These are phyloP conservation scores for Camellia japonica DNA, from an alignment of 148 eudicot genomes.

Conservation along the genomic window DNA sequence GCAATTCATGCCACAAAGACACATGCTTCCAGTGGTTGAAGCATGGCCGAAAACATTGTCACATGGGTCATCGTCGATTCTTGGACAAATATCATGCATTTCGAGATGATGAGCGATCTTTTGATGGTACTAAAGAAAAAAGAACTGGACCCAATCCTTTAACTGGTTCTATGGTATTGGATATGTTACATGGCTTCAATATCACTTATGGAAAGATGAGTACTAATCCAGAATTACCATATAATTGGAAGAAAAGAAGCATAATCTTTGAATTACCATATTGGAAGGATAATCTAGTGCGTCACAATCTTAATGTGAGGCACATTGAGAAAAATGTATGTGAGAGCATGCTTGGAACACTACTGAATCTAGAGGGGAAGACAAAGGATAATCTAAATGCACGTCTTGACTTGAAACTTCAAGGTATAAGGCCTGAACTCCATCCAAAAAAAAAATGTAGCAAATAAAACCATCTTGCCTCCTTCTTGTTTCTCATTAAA, in stretches of 20 bases:
- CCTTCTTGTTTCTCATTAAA: no score
- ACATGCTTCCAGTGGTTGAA: neutral
- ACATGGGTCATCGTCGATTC: slow-evolving; percentile 5
- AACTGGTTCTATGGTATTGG: neutral
- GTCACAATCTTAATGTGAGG: slow-evolving; percentile 17
- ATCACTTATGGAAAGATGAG: neutral
- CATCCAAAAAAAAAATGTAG: no score
- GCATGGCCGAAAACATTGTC: slow-evolving; percentile 1
- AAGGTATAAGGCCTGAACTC: slow-evolving; percentile 1
- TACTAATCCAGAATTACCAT: slow-evolving; percentile 12
- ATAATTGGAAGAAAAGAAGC: slow-evolving; percentile 15
- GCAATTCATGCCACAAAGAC: neutral
- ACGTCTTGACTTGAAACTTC: neutral
- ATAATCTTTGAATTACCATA: slow-evolving; percentile 19
- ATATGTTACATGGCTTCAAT: neutral
- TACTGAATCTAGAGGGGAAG: slow-evolving; percentile 16
- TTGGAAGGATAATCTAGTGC: neutral
- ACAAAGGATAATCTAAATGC: slow-evolving; percentile 12
- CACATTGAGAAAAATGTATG: slow-evolving; percentile 21
- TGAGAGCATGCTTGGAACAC: slow-evolving; percentile 17
- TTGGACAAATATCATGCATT: slow-evolving; percentile 5
- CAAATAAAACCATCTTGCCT: no score
- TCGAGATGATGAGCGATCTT: neutral
- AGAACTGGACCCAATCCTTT: neutral
- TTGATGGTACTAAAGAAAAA: neutral